These are phyloP conservation scores for Chlamydomonas schloesseri DNA, from an alignment of 139 green algal genomes.

Conservation along the genomic window DNA sequence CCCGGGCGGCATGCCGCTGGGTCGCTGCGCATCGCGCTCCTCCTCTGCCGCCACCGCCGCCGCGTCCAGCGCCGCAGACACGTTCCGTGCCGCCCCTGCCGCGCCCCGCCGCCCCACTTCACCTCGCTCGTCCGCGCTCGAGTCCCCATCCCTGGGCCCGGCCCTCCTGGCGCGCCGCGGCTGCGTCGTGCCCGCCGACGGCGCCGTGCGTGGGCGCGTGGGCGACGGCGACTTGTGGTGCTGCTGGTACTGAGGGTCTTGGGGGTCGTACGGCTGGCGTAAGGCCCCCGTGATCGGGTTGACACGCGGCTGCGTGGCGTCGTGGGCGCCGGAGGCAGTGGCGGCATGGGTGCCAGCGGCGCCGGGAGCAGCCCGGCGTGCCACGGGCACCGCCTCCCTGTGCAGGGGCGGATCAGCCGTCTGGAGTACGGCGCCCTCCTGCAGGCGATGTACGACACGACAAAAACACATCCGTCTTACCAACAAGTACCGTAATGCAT, in stretches of 20 bases:
- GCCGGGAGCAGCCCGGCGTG: not conserved
- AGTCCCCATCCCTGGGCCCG: not conserved
- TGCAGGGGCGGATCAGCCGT: not conserved
- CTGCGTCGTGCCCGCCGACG: not conserved
- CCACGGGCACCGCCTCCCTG: not conserved
- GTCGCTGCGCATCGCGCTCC: not conserved
- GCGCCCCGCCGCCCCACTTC: not conserved
- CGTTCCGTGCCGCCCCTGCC: not conserved
- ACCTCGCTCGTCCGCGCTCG: no score
- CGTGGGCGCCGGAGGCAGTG: not conserved
- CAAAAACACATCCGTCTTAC: no score
- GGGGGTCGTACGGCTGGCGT: not conserved
- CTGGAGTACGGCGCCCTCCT: not conserved
- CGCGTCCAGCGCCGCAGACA: not conserved
- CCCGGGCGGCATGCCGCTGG: not conserved
- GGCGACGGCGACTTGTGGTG: not conserved
- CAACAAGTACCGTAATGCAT: no score
- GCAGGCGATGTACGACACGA: not conserved
- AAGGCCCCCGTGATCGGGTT: slow-evolving; percentile 5
- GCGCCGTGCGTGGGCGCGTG: not conserved
- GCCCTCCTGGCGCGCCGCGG: not conserved
- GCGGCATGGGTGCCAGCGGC: not conserved
- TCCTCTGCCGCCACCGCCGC: not conserved
- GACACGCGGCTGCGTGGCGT: not conserved
- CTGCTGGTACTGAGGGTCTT: not conserved